Evolutionary conservation across 805 yeast genomes (phyloP), one percentile per base, ranked within the genome.

Genomic region (Sugiyamaella boreocaroliniensis): DNA sequence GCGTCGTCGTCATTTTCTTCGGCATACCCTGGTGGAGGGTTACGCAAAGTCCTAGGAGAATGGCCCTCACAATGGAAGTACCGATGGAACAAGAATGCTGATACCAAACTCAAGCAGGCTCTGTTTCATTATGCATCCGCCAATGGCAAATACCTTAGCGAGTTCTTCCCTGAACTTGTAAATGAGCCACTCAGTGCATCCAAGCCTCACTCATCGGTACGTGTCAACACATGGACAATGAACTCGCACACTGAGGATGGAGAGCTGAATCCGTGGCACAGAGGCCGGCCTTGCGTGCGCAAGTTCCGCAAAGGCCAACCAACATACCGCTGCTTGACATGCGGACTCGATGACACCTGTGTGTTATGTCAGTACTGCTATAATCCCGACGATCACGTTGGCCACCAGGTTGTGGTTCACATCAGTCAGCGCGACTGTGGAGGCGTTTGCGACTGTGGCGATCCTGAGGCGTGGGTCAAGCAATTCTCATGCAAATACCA

Each of bases 371-470:
- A 82, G 10, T 71, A 76, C 54, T 90, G 98, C 65, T 90, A 74
- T 68, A 80, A 82, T 48, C 80, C 82, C 2, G 80, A 79, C 3
- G 75, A 77, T 51, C 98, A 90, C 67, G 63, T 64, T 37, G 92
- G 81, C 45, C 98, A 90, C 66, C 78, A 80, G 46, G 82, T 86
- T 8, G 79, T 82, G 52, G 77, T 81, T 15, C 74, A 80, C 41
- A 80, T 86, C 6, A 79, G 79, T 43, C 73, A 86, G 49, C 61
- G 68, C 19, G 85, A 76, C 54, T 79, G 79, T 53, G 87, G 90
- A 40, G 93, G 93, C 0, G 85, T 84, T 16, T 86, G 95, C 65
- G 96, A 88, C 63, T 88, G 96, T 66, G 96, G 96, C 3, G 96
- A 89, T 62, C 79, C 82, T 0, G 95, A 86, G 62, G 95, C 95